Conservation (phyloP, 2,329 filamentous ascomycete genomes). For the Ampelomyces quisqualis region DNA sequence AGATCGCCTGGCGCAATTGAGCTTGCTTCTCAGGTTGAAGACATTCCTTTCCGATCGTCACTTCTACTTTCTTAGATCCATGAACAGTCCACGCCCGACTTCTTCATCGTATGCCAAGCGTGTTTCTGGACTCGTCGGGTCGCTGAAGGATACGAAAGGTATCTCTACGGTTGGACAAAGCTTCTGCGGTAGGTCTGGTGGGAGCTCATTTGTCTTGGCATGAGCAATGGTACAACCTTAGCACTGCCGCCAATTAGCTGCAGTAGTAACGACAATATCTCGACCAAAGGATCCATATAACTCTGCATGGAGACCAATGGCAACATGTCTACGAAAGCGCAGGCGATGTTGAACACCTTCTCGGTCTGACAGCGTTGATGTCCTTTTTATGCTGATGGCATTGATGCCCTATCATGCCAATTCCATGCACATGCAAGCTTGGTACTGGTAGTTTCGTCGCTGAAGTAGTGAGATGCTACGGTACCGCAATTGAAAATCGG, state of each 20-base stretch:
- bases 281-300: slow-evolving; percentile 18
- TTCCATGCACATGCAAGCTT: slow-evolving; percentile 30
- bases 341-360: slow-evolving; percentile 36
- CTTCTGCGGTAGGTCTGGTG: slow-evolving; percentile 19
- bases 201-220: slow-evolving; percentile 30
- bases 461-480: slow-evolving; percentile 58
- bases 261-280: slow-evolving; percentile 18
- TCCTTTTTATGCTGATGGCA: not conserved
- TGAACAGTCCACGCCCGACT: slow-evolving; percentile 22
- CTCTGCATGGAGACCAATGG: slow-evolving; percentile 22
- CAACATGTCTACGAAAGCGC: slow-evolving; percentile 30
- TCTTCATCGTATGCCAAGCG: slow-evolving; percentile 30
- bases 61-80: slow-evolving; percentile 18
- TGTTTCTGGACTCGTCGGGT: slow-evolving; percentile 28
- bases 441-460: slow-evolving; percentile 23
- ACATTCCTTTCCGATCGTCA: not conserved
- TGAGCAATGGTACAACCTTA: slow-evolving; percentile 30
- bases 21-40: not conserved
- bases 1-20: not conserved
- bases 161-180: slow-evolving; percentile 20
- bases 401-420: slow-evolving; percentile 28
- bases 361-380: slow-evolving; percentile 23
- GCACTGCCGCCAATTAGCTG: slow-evolving; percentile 26
- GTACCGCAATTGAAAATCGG: slow-evolving; percentile 63
- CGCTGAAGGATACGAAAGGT: slow-evolving; percentile 8